phyloP scores from a whole-genome alignment of 306 rosid genomes.

The Vachellia collinsii region DNA sequence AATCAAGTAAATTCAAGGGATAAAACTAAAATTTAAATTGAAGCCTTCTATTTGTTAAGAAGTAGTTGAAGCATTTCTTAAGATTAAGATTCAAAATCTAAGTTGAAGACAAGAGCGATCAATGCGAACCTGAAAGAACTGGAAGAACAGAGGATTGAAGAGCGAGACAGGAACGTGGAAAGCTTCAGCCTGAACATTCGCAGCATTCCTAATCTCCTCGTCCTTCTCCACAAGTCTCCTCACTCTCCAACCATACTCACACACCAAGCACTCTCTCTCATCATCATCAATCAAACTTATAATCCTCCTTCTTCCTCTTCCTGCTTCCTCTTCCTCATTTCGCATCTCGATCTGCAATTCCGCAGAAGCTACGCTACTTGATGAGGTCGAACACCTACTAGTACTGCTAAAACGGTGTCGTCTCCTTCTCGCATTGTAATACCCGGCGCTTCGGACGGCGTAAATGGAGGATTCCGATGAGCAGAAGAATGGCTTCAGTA shows the following conservation, averaged over 20 bases:
- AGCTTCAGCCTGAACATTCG: conserved; percentile 78
- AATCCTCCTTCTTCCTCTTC: neutral
- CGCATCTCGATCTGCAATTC: conserved; percentile 40
- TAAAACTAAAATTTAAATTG: no score
- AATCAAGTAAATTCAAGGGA: no score
- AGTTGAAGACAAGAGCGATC: conserved; percentile 8
- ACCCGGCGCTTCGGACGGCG: conserved; percentile 31
- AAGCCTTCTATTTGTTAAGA: no score
- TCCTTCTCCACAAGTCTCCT: conserved; percentile 57
- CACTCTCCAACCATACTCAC: conserved; percentile 75
- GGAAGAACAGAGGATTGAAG: conserved; percentile 69
- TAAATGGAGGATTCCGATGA: conserved; percentile 31
- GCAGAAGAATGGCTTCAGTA: conserved; percentile 32
- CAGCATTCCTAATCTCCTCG: conserved; percentile 70
- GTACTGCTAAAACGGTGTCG: conserved; percentile 3
- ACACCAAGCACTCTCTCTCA: conserved; percentile 48
- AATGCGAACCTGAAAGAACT: conserved; percentile 62
- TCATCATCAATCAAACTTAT: neutral
- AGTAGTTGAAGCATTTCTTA: neutral
- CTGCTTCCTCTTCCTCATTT: neutral
- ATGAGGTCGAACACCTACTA: conserved; percentile 11
- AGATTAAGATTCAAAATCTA: neutral
- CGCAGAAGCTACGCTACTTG: conserved; percentile 34
- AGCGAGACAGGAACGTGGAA: conserved; percentile 69
- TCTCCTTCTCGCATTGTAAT: conserved; percentile 29